These are phyloP conservation scores for Volutella citrinella DNA, from an alignment of 2,329 filamentous ascomycete species.

Conservation along the genomic window DNA sequence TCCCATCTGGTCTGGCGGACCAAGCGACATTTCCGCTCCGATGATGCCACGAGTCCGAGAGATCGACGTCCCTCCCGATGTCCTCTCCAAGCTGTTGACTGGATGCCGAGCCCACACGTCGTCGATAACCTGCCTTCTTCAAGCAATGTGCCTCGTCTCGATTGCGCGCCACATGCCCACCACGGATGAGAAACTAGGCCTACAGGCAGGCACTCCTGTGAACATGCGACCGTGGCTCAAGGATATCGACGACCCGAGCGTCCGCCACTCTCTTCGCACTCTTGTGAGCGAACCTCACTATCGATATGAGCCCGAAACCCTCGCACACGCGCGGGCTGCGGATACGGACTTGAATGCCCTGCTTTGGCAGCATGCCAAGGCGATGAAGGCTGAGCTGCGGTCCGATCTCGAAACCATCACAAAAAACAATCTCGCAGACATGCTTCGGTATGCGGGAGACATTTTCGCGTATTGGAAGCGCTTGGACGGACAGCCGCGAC, in stretches of 20 bases:
- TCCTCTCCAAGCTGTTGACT: constrained; percentile 31
- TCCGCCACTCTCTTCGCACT: constrained; percentile 34
- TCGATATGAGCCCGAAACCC: constrained; percentile 31
- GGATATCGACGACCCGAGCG: constrained; percentile 23
- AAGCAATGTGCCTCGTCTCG: constrained; percentile 42
- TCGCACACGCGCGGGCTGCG: constrained; percentile 17
- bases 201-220: constrained; percentile 41
- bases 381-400: constrained; percentile 31
- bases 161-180: constrained; percentile 36
- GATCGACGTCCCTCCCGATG: constrained; percentile 31
- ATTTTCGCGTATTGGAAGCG: constrained; percentile 35
- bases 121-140: constrained; percentile 48
- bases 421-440: too few relatives aligned
- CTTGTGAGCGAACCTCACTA: too few relatives aligned
- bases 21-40: constrained; percentile 33
- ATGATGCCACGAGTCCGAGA: constrained; percentile 35
- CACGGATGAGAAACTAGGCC: constrained; percentile 28
- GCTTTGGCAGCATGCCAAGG: constrained; percentile 42
- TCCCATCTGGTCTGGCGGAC: constrained; percentile 36
- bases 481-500: constrained; percentile 41
- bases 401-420: too few relatives aligned
- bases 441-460: too few relatives aligned
- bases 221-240: constrained; percentile 40
- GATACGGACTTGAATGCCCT: constrained; percentile 20
- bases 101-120: constrained; percentile 38